phyloP scores from a whole-genome alignment of 2,329 filamentous ascomycete genomes.

The Penicillium vulpinum region DNA sequence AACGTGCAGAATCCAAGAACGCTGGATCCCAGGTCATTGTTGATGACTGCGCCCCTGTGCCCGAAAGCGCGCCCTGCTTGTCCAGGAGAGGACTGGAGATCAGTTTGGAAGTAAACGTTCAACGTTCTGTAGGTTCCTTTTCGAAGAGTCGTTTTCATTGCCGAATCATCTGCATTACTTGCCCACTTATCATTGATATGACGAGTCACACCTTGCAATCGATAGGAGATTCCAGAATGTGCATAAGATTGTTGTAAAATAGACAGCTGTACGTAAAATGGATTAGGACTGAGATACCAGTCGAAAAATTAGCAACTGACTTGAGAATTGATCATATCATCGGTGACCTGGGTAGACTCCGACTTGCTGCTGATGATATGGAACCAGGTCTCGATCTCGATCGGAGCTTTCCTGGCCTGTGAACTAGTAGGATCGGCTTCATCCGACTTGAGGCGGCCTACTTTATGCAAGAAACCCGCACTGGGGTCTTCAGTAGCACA shows the following conservation, averaged over 20 bases:
- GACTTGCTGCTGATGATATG: slow-evolving; percentile 43
- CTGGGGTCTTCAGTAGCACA: slow-evolving; percentile 36
- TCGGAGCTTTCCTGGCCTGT: slow-evolving; percentile 27
- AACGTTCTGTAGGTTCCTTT: slow-evolving; percentile 55
- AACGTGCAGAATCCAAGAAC: slow-evolving; percentile 59
- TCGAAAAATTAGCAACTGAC: slow-evolving; percentile 23
- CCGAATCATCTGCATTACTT: slow-evolving; percentile 48
- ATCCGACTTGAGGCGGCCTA: slow-evolving; percentile 25
- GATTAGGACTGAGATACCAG: slow-evolving; percentile 2
- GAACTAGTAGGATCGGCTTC: slow-evolving; percentile 13
- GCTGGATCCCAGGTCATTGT: slow-evolving; percentile 25
- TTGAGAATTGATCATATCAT: slow-evolving; percentile 38
- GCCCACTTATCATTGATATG: slow-evolving; percentile 59
- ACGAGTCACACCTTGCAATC: slow-evolving; percentile 50
- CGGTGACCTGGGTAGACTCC: slow-evolving; percentile 29
- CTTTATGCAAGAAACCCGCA: slow-evolving; percentile 26
- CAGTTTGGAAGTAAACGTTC: slow-evolving; percentile 62
- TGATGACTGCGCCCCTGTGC: slow-evolving; percentile 15
- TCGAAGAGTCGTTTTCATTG: slow-evolving; percentile 56
- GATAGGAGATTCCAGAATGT: slow-evolving; percentile 51
- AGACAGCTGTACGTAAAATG: slow-evolving; percentile 24
- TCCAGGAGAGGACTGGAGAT: slow-evolving; percentile 42
- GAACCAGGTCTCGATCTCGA: slow-evolving; percentile 45
- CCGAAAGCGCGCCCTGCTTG: slow-evolving; percentile 27
- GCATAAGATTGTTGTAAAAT: slow-evolving; percentile 50